A percentile compares a stretch with the other conserved stretches of the same genome.
These are phyloP conservation scores for Eucalyptus urophylla DNA, from an alignment of 345 rosid species.

Conservation along the genomic window DNA sequence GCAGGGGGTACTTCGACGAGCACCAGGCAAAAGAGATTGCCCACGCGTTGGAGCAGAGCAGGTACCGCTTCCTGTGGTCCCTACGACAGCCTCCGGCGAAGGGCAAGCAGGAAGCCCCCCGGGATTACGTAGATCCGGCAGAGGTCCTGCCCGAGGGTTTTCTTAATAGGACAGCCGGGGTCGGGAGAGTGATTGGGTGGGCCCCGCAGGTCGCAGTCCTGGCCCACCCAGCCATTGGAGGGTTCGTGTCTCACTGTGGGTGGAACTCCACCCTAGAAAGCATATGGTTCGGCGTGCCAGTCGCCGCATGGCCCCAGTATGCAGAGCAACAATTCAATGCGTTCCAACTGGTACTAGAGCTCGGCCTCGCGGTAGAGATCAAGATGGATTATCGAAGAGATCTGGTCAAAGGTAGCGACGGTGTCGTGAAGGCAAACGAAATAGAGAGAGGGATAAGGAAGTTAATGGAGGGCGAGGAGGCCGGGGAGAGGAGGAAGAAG, in stretches of 20 bases:
- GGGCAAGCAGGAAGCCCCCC: too few relatives aligned
- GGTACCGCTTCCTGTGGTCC: not conserved
- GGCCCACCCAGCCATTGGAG: constrained; percentile 19
- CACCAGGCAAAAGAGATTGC: constrained; percentile 20
- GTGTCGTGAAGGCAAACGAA: not conserved
- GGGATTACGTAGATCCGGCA: too few relatives aligned
- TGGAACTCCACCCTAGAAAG: constrained; percentile 55
- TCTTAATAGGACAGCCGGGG: constrained; percentile 8
- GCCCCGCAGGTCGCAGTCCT: constrained; percentile 21
- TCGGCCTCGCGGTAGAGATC: constrained; percentile 11
- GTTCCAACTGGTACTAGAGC: constrained; percentile 20
- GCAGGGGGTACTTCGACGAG: constrained; percentile 36
- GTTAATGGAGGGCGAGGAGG: constrained; percentile 17
- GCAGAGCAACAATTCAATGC: constrained; percentile 46
- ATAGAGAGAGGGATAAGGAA: constrained; percentile 21
- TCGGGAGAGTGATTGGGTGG: constrained; percentile 37
- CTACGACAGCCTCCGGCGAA: too few relatives aligned
- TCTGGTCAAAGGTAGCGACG: not conserved
- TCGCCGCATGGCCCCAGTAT: constrained; percentile 36
- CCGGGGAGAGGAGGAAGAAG: constrained; percentile 1
- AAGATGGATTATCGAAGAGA: not conserved
- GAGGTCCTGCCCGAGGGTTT: constrained; percentile 14
- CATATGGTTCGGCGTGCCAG: constrained; percentile 46
- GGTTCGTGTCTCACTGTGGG: constrained; percentile 56
- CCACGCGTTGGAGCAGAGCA: not conserved